Conservation (phyloP, 768 basidiomycete genomes). For the Stropharia rugosoannulata region DNA sequence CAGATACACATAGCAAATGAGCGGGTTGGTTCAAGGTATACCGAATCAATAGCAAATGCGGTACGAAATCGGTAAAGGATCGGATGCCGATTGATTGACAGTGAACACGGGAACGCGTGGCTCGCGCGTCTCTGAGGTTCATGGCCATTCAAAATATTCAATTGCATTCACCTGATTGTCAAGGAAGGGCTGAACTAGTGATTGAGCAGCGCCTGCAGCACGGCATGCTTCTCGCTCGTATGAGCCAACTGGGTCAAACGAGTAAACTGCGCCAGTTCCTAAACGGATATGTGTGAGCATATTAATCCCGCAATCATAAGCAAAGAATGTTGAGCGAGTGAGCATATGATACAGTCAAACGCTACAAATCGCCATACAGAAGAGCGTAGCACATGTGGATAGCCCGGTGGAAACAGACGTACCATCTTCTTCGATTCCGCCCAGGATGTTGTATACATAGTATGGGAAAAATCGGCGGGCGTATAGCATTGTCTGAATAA, state of each 20-base stretch:
- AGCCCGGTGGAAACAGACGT: slow-evolving; percentile 28
- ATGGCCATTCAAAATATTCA: slow-evolving; percentile 18
- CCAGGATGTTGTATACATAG: slow-evolving; percentile 96
- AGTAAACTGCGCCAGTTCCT: slow-evolving; percentile 98
- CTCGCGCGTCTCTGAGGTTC: slow-evolving; percentile 23
- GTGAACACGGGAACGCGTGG: slow-evolving; percentile 16
- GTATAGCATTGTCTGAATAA: slow-evolving; percentile 99
- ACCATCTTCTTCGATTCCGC: slow-evolving; percentile 97
- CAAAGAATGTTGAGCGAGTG: slow-evolving; percentile 6
- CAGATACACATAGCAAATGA: slow-evolving; percentile 1
- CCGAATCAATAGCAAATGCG: slow-evolving; percentile 22
- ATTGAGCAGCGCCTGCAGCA: slow-evolving; percentile 94
- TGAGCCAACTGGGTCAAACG: slow-evolving; percentile 98
- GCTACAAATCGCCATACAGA: slow-evolving; percentile 3
- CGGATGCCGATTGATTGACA: slow-evolving; percentile 30
- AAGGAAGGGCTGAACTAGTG: slow-evolving; percentile 94
- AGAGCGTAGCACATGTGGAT: slow-evolving; percentile 4
- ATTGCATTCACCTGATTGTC: slow-evolving; percentile 86
- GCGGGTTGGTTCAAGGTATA: slow-evolving; percentile 15
- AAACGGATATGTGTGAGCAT: slow-evolving; percentile 17
- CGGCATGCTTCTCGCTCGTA: slow-evolving; percentile 98
- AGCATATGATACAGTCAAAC: slow-evolving; percentile 15
- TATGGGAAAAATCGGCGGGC: slow-evolving; percentile 96
- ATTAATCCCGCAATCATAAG: slow-evolving; percentile 10
- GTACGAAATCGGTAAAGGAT: slow-evolving; percentile 48